These are phyloP conservation scores for Teunomyces cretensis DNA, from an alignment of 805 yeast genomes.

Conservation along the genomic window DNA sequence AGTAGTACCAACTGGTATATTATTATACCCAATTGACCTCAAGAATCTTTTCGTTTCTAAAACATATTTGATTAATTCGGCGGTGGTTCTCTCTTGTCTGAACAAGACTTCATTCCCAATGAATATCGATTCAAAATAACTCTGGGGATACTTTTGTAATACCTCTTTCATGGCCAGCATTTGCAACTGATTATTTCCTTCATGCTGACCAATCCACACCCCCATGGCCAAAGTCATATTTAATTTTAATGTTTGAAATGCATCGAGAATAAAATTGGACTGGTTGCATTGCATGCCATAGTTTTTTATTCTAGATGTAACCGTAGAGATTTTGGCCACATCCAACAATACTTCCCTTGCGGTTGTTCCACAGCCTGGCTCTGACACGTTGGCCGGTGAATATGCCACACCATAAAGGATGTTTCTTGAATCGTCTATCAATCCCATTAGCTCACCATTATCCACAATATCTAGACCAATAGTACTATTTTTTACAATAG, in stretches of 20 bases:
- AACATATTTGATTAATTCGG: conserved; percentile 42
- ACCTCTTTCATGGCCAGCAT: conserved; percentile 43
- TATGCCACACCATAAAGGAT: conserved; percentile 59
- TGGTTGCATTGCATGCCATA: conserved; percentile 66
- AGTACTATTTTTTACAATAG: neutral
- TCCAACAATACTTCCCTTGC: conserved; percentile 54
- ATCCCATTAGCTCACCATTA: neutral
- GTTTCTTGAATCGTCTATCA: neutral
- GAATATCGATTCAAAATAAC: conserved; percentile 48
- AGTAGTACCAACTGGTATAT: conserved; percentile 59
- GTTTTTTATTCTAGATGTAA: conserved; percentile 57
- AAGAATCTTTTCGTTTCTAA: conserved; percentile 39
- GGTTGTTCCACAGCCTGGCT: conserved; percentile 53
- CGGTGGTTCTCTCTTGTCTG: conserved; percentile 46
- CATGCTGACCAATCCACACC: conserved; percentile 56
- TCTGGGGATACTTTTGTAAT: conserved; percentile 41
- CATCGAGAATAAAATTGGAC: conserved; percentile 49
- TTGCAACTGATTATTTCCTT: conserved; percentile 46
- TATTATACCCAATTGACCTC: conserved; percentile 22
- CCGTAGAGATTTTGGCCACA: conserved; percentile 53
- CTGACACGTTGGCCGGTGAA: conserved; percentile 53
- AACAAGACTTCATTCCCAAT: conserved; percentile 66
- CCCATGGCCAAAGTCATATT: conserved; percentile 62
- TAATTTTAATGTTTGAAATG: conserved; percentile 49
- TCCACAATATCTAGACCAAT: neutral